Percentiles rank a stretch among this genome's conserved stretches.
Evolutionary conservation across 139 green algal species (phyloP).

Genomic region (Picochlorum sp.): DNA sequence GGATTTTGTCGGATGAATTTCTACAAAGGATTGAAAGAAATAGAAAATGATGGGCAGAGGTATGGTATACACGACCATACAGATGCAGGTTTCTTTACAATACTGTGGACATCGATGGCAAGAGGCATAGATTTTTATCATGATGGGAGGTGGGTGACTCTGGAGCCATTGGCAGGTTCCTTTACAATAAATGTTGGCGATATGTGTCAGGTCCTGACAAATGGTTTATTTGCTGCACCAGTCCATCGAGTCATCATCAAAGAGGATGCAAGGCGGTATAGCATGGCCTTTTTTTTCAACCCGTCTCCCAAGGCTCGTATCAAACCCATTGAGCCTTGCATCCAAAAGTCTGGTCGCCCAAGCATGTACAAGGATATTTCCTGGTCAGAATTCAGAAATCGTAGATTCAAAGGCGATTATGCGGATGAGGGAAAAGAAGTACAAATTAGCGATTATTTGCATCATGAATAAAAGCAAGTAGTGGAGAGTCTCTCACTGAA

Average conservation of each 20-base stretch:
- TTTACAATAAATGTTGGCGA: slow-evolving; percentile 5
- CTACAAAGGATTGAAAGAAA: too few relatives aligned
- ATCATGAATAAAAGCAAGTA: not conserved
- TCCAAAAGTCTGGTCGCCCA: not conserved
- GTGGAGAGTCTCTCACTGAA: not conserved
- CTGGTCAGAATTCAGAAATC: slow-evolving; percentile 2
- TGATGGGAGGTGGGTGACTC: not conserved
- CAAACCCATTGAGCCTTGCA: not conserved
- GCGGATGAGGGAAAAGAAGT: slow-evolving; percentile 1
- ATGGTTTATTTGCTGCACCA: not conserved
- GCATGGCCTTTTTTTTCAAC: slow-evolving; percentile 3
- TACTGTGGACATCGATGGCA: slow-evolving; percentile 14
- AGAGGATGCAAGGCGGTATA: not conserved
- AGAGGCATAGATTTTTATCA: not conserved
- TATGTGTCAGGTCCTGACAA: not conserved
- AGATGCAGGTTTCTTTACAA: slow-evolving; percentile 50
- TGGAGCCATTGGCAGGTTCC: not conserved
- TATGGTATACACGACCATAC: slow-evolving; percentile 49
- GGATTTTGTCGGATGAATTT: not conserved
- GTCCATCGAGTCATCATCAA: not conserved
- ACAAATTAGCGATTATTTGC: slow-evolving; percentile 4
- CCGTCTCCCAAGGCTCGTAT: not conserved
- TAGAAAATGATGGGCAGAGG: not conserved
- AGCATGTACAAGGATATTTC: not conserved
- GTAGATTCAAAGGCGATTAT: not conserved